Conservation (phyloP, 2,329 filamentous ascomycete species). For the Calonectria montana region DNA sequence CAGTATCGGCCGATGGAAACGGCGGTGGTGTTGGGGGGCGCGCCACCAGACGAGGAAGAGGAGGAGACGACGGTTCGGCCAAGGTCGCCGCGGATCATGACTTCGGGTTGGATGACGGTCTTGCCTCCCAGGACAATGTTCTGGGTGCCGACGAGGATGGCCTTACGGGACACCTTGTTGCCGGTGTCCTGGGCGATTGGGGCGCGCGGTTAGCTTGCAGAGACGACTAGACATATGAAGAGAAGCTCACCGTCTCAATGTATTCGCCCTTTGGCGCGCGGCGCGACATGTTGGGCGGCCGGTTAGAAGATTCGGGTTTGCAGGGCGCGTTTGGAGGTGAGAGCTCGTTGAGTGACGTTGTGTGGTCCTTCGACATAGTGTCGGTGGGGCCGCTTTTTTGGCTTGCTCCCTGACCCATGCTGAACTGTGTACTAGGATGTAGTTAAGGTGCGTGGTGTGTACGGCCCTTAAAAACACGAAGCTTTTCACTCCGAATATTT, state of each 20-base stretch:
- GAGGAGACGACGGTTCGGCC: slow-evolving; percentile 66
- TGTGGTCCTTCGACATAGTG: neutral
- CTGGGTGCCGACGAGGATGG: slow-evolving; percentile 91
- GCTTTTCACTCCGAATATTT: neutral
- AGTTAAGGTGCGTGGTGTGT: neutral
- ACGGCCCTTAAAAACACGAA: neutral
- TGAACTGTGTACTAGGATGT: neutral
- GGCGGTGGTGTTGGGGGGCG: slow-evolving; percentile 68
- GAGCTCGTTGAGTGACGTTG: slow-evolving; percentile 9
- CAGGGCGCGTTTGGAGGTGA: slow-evolving; percentile 22
- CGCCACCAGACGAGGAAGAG: slow-evolving; percentile 47
- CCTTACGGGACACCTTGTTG: slow-evolving; percentile 96
- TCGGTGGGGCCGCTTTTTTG: slow-evolving; percentile 2
- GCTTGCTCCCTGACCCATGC: neutral
- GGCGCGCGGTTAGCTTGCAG: neutral
- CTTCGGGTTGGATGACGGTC: slow-evolving; percentile 95
- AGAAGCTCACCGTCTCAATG: slow-evolving; percentile 83
- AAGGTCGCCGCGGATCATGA: slow-evolving; percentile 92
- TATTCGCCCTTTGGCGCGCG: slow-evolving; percentile 90
- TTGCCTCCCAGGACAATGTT: slow-evolving; percentile 98
- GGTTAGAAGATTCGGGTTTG: slow-evolving; percentile 17
- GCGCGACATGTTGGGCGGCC: slow-evolving; percentile 71
- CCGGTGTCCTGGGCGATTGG: slow-evolving; percentile 81
- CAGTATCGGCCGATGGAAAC: slow-evolving; percentile 94
- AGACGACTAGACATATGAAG: slow-evolving; percentile 13